A percentile compares a stretch with the other conserved stretches of the same genome.
phyloP scores from a whole-genome alignment of 345 rosid species.

The Psidium guajava region DNA sequence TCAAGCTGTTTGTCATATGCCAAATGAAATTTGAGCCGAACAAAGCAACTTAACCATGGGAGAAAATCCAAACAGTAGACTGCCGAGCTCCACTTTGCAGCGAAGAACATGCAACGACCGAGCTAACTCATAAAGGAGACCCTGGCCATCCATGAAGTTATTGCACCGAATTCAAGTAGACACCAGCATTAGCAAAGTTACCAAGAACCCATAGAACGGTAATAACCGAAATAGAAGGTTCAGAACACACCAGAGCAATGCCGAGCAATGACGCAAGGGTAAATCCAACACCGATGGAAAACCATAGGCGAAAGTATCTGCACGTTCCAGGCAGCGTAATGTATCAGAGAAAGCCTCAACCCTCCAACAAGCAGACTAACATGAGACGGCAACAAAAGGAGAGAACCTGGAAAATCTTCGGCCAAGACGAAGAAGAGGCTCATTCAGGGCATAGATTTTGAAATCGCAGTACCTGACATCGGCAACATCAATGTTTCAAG shows the following conservation, averaged over 20 bases:
- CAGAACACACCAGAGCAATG: slow-evolving; percentile 23
- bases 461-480: slow-evolving; percentile 43
- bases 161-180: neutral
- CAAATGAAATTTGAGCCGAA: neutral
- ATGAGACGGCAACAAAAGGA: neutral
- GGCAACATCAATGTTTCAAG: neutral
- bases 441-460: slow-evolving; percentile 34
- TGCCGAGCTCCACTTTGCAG: neutral
- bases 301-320: slow-evolving; percentile 38
- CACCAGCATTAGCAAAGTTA: neutral
- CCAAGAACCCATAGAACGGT: neutral
- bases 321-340: neutral
- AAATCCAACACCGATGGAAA: slow-evolving; percentile 77
- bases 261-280: slow-evolving; percentile 41
- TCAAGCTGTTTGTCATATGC: neutral
- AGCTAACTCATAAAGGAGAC: slow-evolving; percentile 3
- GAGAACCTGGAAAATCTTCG: slow-evolving; percentile 29
- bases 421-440: slow-evolving; percentile 49
- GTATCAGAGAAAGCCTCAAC: neutral
- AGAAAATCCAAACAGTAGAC: slow-evolving; percentile 23
- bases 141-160: neutral
- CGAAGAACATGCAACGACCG: neutral
- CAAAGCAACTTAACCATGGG: slow-evolving; percentile 15
- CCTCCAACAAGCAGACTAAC: neutral
- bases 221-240: slow-evolving; percentile 1